phyloP scores from a whole-genome alignment of 495 filamentous ascomycete species.

The Penicillium herquei region DNA sequence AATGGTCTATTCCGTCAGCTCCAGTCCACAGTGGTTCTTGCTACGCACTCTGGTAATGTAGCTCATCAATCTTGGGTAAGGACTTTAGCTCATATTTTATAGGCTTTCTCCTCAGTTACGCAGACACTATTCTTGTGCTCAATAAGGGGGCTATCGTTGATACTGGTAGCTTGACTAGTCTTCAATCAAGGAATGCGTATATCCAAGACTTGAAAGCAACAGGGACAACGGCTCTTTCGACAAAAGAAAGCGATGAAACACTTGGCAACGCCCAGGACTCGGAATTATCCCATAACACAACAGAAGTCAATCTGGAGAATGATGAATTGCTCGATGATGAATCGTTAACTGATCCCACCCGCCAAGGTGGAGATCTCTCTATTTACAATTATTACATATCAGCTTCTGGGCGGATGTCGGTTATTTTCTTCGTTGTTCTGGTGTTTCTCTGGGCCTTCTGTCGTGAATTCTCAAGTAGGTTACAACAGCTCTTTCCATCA shows the following conservation, averaged over 20 bases:
- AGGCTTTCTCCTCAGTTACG: no score
- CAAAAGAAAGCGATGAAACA: neutral
- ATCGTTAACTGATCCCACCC: neutral
- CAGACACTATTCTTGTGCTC: neutral
- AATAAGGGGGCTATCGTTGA: neutral
- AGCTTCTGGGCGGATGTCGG: neutral
- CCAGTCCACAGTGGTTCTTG: neutral
- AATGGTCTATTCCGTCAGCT: constrained; percentile 4
- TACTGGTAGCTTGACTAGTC: neutral
- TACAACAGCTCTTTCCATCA: neutral
- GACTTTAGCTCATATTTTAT: neutral
- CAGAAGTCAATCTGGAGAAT: neutral
- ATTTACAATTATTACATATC: neutral
- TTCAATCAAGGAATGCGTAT: neutral
- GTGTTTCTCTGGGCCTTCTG: neutral
- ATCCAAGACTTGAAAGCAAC: neutral
- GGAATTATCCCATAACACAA: neutral
- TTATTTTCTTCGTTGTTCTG: neutral
- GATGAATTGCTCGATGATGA: no score
- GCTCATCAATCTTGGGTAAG: neutral
- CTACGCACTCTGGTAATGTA: neutral
- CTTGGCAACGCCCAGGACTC: neutral
- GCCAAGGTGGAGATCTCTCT: neutral
- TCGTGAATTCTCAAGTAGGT: neutral
- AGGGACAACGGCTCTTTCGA: neutral